Conservation (phyloP, 176 grass and related monocot species). For the Saccharum officinarum region DNA sequence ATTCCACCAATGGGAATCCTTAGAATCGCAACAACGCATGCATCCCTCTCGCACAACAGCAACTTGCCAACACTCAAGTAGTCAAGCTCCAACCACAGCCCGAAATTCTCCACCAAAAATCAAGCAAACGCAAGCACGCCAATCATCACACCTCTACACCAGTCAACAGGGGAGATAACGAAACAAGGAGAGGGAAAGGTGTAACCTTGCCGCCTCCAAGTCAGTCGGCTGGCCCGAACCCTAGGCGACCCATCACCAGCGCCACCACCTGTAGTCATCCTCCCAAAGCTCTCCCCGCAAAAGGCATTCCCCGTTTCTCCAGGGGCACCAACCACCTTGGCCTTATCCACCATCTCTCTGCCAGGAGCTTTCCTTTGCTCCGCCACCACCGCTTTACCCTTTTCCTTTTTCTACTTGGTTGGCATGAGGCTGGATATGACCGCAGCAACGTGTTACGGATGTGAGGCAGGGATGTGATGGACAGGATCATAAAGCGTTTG, state of each 20-base stretch:
- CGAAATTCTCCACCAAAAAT: background rate
- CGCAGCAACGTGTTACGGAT: background rate
- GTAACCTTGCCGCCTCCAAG: constrained; percentile 25
- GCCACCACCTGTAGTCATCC: background rate
- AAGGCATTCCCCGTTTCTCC: background rate
- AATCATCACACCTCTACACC: background rate
- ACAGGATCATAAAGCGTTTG: background rate
- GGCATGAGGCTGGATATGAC: background rate
- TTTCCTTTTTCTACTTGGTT: background rate
- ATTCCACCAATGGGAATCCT: background rate
- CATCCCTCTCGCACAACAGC: background rate
- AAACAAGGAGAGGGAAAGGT: background rate
- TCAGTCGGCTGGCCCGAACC: constrained; percentile 34
- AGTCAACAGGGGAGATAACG: background rate
- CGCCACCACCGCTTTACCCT: background rate
- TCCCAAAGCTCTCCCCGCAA: background rate
- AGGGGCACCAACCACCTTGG: background rate
- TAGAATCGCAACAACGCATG: background rate
- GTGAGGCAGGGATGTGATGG: background rate
- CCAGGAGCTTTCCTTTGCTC: constrained; percentile 21
- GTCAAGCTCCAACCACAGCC: background rate
- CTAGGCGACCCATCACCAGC: constrained; percentile 26
- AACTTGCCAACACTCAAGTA: background rate
- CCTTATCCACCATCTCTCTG: background rate
- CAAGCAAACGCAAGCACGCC: background rate